Conservation (phyloP, 768 basidiomycete genomes). For the Leucosporidium yakuticum region DNA sequence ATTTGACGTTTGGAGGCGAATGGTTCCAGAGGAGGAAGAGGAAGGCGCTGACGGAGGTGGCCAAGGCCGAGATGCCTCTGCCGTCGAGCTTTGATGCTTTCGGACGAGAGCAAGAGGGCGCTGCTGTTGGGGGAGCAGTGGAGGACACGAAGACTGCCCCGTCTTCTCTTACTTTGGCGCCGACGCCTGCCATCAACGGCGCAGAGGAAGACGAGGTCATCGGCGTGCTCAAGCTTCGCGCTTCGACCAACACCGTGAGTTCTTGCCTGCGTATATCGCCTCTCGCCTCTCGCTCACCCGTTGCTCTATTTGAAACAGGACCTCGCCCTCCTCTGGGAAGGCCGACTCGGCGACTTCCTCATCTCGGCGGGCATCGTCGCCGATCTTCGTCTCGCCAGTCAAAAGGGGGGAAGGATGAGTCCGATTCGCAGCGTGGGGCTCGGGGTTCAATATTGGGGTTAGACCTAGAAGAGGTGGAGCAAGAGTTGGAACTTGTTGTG, state of each 20-base stretch:
- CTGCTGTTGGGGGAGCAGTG: not conserved
- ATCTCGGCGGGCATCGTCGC: slow-evolving; percentile 87
- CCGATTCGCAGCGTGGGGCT: slow-evolving; percentile 30
- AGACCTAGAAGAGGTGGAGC: not conserved
- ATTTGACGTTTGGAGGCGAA: slow-evolving; percentile 90
- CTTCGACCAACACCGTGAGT: slow-evolving; percentile 81
- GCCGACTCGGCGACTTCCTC: slow-evolving; percentile 78
- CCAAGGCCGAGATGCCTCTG: not conserved
- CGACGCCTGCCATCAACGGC: not conserved
- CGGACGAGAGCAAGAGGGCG: slow-evolving; percentile 13
- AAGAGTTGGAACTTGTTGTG: not conserved
- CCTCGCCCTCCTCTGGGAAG: slow-evolving; percentile 88
- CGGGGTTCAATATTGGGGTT: slow-evolving; percentile 11
- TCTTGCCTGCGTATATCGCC: not conserved
- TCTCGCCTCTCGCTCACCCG: not conserved
- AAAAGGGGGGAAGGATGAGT: slow-evolving; percentile 10
- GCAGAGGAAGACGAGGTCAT: slow-evolving; percentile 49
- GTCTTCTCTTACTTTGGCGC: no score
- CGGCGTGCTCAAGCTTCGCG: slow-evolving; percentile 81
- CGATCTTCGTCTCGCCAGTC: slow-evolving; percentile 53
- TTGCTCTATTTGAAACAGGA: slow-evolving; percentile 50
- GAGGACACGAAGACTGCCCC: not conserved
- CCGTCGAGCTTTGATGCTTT: slow-evolving; percentile 26
- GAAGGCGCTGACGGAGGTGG: not conserved
- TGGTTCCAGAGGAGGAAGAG: slow-evolving; percentile 54